These are phyloP conservation scores for Trichoderma sp. DNA, from an alignment of 2,329 filamentous ascomycete species.

Conservation along the genomic window DNA sequence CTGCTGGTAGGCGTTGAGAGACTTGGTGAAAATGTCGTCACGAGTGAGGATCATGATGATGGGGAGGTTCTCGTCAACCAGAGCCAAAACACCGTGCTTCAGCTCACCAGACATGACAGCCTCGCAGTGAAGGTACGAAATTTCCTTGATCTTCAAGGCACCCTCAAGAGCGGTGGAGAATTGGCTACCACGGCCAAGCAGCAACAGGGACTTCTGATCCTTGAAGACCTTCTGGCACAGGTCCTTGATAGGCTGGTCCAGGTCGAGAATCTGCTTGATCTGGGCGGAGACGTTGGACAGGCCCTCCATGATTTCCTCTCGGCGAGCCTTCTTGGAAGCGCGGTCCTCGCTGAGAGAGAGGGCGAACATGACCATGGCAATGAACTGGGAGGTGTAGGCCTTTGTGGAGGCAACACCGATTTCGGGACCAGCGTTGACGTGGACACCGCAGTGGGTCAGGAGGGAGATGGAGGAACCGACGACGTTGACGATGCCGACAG, in stretches of 20 bases:
- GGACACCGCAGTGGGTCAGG: conserved; percentile 98
- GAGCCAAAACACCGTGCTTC: conserved; percentile 95
- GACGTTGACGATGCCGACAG: conserved; percentile 97
- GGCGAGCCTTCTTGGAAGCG: conserved; percentile 85
- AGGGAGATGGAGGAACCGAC: conserved; percentile 98
- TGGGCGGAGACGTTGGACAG: conserved; percentile 83
- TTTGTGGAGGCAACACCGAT: conserved; percentile 99
- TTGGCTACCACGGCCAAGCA: conserved; percentile 92
- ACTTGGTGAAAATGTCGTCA: conserved; percentile 95
- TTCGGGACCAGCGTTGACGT: conserved; percentile 98
- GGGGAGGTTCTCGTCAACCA: conserved; percentile 96
- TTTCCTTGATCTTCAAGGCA: conserved; percentile 99
- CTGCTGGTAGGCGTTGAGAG: conserved; percentile 99
- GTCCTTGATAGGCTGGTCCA: conserved; percentile 91
- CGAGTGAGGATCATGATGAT: conserved; percentile 99
- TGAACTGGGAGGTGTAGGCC: conserved; percentile 98
- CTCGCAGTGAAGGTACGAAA: conserved; percentile 98
- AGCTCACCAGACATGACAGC: conserved; percentile 99
- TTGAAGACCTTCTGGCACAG: conserved; percentile 91
- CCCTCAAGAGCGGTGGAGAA: conserved; percentile 96
- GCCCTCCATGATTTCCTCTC: conserved; percentile 95
- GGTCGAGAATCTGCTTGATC: conserved; percentile 86
- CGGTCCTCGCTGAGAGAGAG: conserved; percentile 94
- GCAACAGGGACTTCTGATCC: conserved; percentile 91
- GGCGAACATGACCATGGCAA: conserved; percentile 99